Percentiles rank a stretch among this genome's conserved stretches.
Conservation (phyloP, 352 stramenopile species). For the Globisporangium paroecandrum region DNA sequence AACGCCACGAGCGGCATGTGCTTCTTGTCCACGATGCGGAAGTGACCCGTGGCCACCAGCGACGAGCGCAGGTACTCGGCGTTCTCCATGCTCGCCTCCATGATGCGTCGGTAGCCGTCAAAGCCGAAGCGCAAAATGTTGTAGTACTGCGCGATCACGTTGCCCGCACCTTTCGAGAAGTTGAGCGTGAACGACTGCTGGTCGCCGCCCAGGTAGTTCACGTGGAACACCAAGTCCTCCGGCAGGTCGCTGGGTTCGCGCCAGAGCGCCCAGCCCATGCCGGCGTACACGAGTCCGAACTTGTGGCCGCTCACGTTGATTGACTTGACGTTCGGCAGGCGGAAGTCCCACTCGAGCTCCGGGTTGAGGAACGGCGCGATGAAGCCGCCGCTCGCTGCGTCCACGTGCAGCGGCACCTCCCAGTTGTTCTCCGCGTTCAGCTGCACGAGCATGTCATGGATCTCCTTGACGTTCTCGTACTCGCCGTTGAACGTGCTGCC, state of each 20-base stretch:
- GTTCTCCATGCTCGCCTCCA: conserved; percentile 89
- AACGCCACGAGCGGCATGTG: conserved; percentile 91
- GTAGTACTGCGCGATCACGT: conserved; percentile 91
- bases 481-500: conserved; percentile 92
- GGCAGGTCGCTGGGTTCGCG: conserved; percentile 77
- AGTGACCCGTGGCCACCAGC: conserved; percentile 78
- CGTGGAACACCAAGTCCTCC: conserved; percentile 87
- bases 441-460: conserved; percentile 84
- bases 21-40: conserved; percentile 87
- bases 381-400: conserved; percentile 89
- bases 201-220: conserved; percentile 91
- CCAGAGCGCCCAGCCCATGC: conserved; percentile 92
- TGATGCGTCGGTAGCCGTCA: conserved; percentile 86
- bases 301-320: conserved; percentile 95
- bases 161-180: conserved; percentile 90
- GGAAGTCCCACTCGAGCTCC: conserved; percentile 89
- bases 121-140: conserved; percentile 91
- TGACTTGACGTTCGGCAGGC: conserved; percentile 88
- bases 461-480: conserved; percentile 90
- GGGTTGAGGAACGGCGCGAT: conserved; percentile 90
- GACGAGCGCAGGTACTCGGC: conserved; percentile 70
- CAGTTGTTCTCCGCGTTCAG: conserved; percentile 85
- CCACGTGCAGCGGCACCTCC: conserved; percentile 88
- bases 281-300: conserved; percentile 91
- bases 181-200: conserved; percentile 92